Percentiles rank a stretch among this genome's conserved stretches.
These are phyloP conservation scores for Berkeleyomyces rouxiae DNA, from an alignment of 2,329 filamentous ascomycete species.

Conservation along the genomic window DNA sequence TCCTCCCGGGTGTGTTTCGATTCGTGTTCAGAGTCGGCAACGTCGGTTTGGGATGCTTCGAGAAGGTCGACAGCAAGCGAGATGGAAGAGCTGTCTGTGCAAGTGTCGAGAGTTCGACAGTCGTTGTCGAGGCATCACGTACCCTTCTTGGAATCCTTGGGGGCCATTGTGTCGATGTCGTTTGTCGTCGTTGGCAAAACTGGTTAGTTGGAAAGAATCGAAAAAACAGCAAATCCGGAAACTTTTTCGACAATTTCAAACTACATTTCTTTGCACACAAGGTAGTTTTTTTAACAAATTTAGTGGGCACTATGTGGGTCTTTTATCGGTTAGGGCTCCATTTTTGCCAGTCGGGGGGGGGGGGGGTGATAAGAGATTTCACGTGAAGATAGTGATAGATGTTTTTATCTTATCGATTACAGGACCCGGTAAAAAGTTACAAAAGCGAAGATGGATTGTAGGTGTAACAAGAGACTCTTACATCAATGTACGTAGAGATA, in stretches of 20 bases:
- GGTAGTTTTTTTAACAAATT: not conserved
- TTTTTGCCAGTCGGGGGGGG: not conserved
- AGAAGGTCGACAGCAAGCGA: constrained; percentile 1
- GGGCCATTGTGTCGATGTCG: constrained; percentile 22
- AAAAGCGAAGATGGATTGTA: not conserved
- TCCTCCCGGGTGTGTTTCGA: not conserved
- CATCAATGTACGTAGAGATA: not conserved
- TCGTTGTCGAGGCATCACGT: constrained; percentile 21
- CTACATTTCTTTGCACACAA: constrained; percentile 4
- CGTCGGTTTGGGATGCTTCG: constrained; percentile 12
- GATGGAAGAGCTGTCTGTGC: not conserved
- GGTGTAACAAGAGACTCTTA: not conserved
- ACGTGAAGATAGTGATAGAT: not conserved
- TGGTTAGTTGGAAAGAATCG: constrained; percentile 7
- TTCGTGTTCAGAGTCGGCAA: constrained; percentile 14
- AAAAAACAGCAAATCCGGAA: constrained; percentile 7
- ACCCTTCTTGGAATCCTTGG: constrained; percentile 32
- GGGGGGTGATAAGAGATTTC: not conserved
- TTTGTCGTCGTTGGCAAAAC: constrained; percentile 14
- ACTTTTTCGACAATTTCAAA: constrained; percentile 8
- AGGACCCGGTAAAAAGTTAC: constrained; percentile 9
- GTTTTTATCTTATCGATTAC: constrained; percentile 6
- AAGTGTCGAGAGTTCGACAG: constrained; percentile 1
- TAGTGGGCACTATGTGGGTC: constrained; percentile 5
- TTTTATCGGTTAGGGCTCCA: constrained; percentile 7